phyloP scores from a whole-genome alignment of 1,284 basidiomycete genomes.

The Phellopilus nigrolimitatus region DNA sequence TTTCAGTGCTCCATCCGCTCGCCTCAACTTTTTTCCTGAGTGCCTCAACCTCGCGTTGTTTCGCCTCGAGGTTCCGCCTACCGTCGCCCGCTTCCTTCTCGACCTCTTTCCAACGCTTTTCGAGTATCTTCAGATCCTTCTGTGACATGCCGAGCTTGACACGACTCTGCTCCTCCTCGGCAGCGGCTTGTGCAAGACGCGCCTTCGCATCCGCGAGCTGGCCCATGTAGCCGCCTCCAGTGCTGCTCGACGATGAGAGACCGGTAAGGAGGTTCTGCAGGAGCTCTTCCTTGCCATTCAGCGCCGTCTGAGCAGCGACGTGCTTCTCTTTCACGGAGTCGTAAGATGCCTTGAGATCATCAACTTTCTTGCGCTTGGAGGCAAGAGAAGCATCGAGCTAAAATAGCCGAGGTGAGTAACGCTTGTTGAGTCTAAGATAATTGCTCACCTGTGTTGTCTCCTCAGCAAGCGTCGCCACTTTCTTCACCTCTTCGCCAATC shows the following conservation, averaged over 20 bases:
- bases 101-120: slow-evolving; percentile 80
- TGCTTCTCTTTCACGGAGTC: slow-evolving; percentile 72
- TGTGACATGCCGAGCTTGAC: slow-evolving; percentile 76
- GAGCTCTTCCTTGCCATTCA: slow-evolving; percentile 85
- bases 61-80: slow-evolving; percentile 59
- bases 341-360: slow-evolving; percentile 57
- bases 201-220: slow-evolving; percentile 89
- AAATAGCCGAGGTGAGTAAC: slow-evolving; percentile 12
- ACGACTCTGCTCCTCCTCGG: slow-evolving; percentile 84
- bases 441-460: slow-evolving; percentile 58
- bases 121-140: slow-evolving; percentile 77
- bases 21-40: slow-evolving; percentile 50
- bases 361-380: slow-evolving; percentile 57
- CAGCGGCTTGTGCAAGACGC: slow-evolving; percentile 68
- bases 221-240: slow-evolving; percentile 93
- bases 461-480: slow-evolving; percentile 49
- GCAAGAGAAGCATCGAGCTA: slow-evolving; percentile 55
- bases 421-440: background rate
- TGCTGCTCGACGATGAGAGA: slow-evolving; percentile 65
- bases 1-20: slow-evolving; percentile 78
- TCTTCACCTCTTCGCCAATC: slow-evolving; percentile 77
- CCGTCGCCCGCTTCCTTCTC: slow-evolving; percentile 81
- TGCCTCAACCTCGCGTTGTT: slow-evolving; percentile 58
- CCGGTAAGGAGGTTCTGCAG: slow-evolving; percentile 94
- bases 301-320: slow-evolving; percentile 55